Percentiles rank a stretch among this genome's conserved stretches.
Evolutionary conservation across 2,329 filamentous ascomycete species (phyloP).

Genomic region (Apiospora malaysiana): DNA sequence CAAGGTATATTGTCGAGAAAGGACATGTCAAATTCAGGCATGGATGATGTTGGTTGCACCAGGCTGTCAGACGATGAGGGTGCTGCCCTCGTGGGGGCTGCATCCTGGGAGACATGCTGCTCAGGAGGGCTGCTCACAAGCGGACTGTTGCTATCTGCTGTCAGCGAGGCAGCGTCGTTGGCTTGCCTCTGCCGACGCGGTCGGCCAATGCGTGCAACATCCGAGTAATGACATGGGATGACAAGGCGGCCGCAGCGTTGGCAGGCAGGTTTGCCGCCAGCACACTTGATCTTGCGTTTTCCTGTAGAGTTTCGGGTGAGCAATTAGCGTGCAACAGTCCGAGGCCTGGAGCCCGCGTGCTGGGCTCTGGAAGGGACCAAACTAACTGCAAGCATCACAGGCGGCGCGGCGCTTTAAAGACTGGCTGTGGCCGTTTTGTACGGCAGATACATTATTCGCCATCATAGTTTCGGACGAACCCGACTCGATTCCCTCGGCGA

Average conservation of each 20-base stretch:
- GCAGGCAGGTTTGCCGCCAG: constrained; percentile 2
- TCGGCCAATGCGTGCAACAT: not conserved
- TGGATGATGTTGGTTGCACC: not conserved
- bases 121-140: not conserved
- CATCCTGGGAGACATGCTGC: not conserved
- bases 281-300: constrained; percentile 15
- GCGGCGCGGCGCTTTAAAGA: constrained; percentile 3
- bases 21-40: constrained; percentile 4
- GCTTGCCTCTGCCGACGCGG: constrained; percentile 1
- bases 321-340: not conserved
- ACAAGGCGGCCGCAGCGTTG: constrained; percentile 15
- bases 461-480: not conserved
- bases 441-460: not conserved
- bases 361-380: not conserved
- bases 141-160: not conserved
- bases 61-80: not conserved
- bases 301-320: constrained; percentile 15
- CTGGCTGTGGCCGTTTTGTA: not conserved
- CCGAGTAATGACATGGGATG: constrained; percentile 9
- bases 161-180: constrained; percentile 2
- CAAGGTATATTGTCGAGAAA: constrained; percentile 1
- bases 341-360: not conserved
- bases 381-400: constrained; percentile 14
- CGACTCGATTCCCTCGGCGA: not conserved
- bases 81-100: not conserved